Evolutionary conservation across 1,139 yeast species (phyloP).

Genomic region (Geotrichum carabidarum): DNA sequence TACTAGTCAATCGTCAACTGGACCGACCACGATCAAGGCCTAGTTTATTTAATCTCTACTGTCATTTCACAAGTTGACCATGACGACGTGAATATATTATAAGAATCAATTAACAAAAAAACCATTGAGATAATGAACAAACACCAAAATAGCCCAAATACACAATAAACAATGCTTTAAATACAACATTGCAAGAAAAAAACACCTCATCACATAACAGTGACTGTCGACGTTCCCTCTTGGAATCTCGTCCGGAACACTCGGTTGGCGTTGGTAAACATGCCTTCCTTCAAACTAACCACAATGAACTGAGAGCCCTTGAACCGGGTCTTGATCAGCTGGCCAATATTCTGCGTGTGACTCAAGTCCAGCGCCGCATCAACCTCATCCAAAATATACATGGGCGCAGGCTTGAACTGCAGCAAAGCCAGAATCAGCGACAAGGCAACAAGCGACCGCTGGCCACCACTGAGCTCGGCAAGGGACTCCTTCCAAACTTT

Average conservation of each 20-base stretch:
- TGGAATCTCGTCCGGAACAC: constrained; percentile 91
- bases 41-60: too few species aligned
- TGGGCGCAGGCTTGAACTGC: constrained; percentile 96
- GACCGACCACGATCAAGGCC: too few species aligned
- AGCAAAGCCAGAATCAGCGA: constrained; percentile 84
- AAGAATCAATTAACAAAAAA: background rate
- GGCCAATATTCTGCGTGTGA: constrained; percentile 97
- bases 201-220: constrained; percentile 24
- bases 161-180: background rate
- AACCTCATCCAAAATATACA: constrained; percentile 95
- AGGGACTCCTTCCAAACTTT: constrained; percentile 93
- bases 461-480: constrained; percentile 96
- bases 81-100: background rate
- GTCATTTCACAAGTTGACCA: background rate
- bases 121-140: background rate
- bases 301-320: constrained; percentile 95
- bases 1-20: too few species aligned
- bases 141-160: background rate
- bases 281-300: constrained; percentile 93
- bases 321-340: constrained; percentile 87
- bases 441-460: constrained; percentile 85
- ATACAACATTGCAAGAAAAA: background rate
- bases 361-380: constrained; percentile 97
- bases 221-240: constrained; percentile 91
- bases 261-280: constrained; percentile 95